These are phyloP conservation scores for Scutellaria minor DNA, from an alignment of 257 asterid species.

Conservation along the genomic window DNA sequence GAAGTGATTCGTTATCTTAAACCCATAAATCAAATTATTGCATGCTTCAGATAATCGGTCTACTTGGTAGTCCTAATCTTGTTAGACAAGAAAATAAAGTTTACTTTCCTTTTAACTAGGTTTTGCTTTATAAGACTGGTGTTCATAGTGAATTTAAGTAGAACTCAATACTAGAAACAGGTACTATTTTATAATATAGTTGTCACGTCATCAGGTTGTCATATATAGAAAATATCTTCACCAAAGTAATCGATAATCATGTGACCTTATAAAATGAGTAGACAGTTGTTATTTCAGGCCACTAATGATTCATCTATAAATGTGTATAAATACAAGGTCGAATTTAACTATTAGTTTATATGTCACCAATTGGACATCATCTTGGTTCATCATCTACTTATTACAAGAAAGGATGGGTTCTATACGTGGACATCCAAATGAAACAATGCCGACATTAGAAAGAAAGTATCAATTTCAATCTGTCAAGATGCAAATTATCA, in stretches of 20 bases:
- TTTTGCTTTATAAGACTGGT: background rate
- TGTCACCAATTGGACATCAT: too few species aligned
- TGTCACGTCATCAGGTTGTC: slow-evolving; percentile 12
- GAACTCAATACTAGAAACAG: background rate
- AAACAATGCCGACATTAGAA: too few species aligned
- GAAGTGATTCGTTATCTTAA: background rate
- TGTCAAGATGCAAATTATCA: too few species aligned
- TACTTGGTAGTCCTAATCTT: slow-evolving; percentile 5
- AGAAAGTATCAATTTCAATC: too few species aligned
- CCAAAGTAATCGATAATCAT: background rate
- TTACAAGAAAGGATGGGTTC: too few species aligned
- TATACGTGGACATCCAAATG: too few species aligned
- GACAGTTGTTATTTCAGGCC: background rate
- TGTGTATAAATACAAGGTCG: too few species aligned
- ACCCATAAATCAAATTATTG: background rate
- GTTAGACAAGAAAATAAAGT: background rate
- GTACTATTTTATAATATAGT: background rate
- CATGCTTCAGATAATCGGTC: background rate
- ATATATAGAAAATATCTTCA: background rate
- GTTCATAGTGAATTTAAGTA: background rate
- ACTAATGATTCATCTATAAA: too few species aligned
- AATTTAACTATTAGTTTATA: too few species aligned
- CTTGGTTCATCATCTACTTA: too few species aligned
- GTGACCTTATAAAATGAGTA: slow-evolving; percentile 2
- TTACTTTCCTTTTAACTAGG: background rate